These are phyloP conservation scores for Clarireedia sp. DNA, from an alignment of 2,329 filamentous ascomycete genomes.

Conservation along the genomic window DNA sequence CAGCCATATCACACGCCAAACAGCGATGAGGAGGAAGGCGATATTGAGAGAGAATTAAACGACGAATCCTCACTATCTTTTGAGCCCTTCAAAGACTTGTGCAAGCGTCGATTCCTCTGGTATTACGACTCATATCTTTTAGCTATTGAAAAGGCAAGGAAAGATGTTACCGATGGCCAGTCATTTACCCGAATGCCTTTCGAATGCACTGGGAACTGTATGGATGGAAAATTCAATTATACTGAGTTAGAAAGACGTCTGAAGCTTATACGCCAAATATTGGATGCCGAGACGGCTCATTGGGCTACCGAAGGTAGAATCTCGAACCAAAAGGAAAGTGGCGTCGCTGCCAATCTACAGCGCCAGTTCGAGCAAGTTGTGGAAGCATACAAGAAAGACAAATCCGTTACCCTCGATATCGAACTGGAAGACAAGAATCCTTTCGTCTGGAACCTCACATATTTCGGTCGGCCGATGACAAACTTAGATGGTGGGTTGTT, in stretches of 20 bases:
- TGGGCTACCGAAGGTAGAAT: slow-evolving; percentile 66
- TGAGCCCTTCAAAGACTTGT: slow-evolving; percentile 82
- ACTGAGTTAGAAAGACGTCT: slow-evolving; percentile 63
- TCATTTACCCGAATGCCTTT: slow-evolving; percentile 81
- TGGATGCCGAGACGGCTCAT: slow-evolving; percentile 61
- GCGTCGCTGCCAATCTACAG: slow-evolving; percentile 72
- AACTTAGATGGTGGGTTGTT: slow-evolving; percentile 90
- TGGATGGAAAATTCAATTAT: slow-evolving; percentile 85
- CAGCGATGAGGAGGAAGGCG: slow-evolving; percentile 35
- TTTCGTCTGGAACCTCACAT: slow-evolving; percentile 80
- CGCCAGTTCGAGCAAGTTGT: slow-evolving; percentile 79
- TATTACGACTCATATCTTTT: slow-evolving; percentile 84
- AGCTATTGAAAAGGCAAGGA: slow-evolving; percentile 57
- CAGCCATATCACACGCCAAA: slow-evolving; percentile 21
- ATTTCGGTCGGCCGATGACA: slow-evolving; percentile 88
- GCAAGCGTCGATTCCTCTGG: slow-evolving; percentile 90
- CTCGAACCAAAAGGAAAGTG: slow-evolving; percentile 56
- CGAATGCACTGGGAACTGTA: slow-evolving; percentile 66
- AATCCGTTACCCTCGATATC: slow-evolving; percentile 65
- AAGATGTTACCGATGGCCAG: slow-evolving; percentile 54
- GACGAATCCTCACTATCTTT: slow-evolving; percentile 52
- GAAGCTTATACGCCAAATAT: slow-evolving; percentile 55
- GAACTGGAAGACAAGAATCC: slow-evolving; percentile 74
- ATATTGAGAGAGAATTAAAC: slow-evolving; percentile 16
- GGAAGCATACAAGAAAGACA: slow-evolving; percentile 63